Percentiles rank a stretch among this genome's conserved stretches.
Conservation (phyloP, 495 filamentous ascomycete genomes). For the Aspergillus incahuasiensis region DNA sequence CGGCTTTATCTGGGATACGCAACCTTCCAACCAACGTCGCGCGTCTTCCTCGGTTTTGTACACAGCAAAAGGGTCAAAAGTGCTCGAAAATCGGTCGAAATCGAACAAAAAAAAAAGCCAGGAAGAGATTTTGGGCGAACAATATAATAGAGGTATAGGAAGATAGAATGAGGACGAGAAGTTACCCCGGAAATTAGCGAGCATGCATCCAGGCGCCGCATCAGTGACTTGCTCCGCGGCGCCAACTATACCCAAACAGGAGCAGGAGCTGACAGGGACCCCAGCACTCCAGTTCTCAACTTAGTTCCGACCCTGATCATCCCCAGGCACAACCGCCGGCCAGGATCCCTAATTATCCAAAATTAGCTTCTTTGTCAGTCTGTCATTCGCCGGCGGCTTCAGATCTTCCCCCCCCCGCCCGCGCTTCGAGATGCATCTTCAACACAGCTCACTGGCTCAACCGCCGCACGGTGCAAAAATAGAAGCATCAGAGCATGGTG, state of each 20-base stretch:
- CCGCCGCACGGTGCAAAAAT: conserved; percentile 18
- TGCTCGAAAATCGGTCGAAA: background rate
- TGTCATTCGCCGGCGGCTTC: conserved; percentile 12
- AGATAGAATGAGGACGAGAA: background rate
- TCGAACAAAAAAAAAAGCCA: too few relatives aligned
- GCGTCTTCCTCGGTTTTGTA: too few relatives aligned
- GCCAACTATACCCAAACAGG: conserved; percentile 8
- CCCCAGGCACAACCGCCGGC: conserved; percentile 10
- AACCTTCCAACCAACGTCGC: background rate
- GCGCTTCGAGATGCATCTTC: conserved; percentile 18
- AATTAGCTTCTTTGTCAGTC: conserved; percentile 20
- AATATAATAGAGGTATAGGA: background rate
- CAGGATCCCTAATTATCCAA: conserved; percentile 26
- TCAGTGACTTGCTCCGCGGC: background rate
- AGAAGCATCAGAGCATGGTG: conserved; percentile 16
- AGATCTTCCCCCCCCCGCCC: conserved; percentile 20
- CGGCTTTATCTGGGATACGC: background rate
- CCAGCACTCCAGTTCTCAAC: conserved; percentile 5
- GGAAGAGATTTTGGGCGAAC: background rate
- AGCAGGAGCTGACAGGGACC: background rate
- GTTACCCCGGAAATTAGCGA: background rate
- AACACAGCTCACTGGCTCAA: conserved; percentile 1
- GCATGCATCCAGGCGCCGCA: background rate
- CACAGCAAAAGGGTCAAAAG: background rate
- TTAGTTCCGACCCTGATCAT: conserved; percentile 7